Base-by-base conservation (phyloP, 352 stramenopile genomes). In the Phytophthora cactorum region DNA sequence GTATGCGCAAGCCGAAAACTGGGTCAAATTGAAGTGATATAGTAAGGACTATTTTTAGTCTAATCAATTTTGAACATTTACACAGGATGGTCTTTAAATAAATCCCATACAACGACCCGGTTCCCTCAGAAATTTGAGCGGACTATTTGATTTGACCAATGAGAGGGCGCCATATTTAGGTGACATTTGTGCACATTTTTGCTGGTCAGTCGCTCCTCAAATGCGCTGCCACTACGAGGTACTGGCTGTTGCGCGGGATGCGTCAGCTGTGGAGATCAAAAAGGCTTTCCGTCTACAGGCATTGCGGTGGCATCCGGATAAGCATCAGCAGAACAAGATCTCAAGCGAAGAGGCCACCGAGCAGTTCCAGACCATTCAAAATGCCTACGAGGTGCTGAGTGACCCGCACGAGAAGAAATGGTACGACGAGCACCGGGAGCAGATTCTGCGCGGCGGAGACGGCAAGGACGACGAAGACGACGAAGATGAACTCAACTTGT, bases 171-270 rank as follows among this genome's bases (percentile, higher is more conserved):
- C 22, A 22, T 22, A 22, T 22, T 22, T 22, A 22, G 22, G 22
- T 22, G 17, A 22, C 22, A 22, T 22, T 22, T 22, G 22, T 22
- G 22, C 22, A 22, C 46, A 45, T 58, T 50, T 68, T 63, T 27
- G 44, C 34, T 63, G 34, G 52, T 53, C 8, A 10, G 34, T n/a
- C 34, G 28, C 38, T n/a, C n/a, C 12, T 39, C 29, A 61, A 43
- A 92, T 95, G 85, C 85, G 72, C 28, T 96, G 88, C 59, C 84
- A 95, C 78, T 96, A 96, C 66, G 88, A 93, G 38, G 88, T 95
- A 69, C 82, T 96, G 29, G 70, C 64, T 31, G 57, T 91, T 47
- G 75, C 86, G 73, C 84, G 86, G 4, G 79, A 90, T 34, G 81
- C 77, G 5, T 74, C 72, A 8, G 64, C 66, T 6, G 69, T 57